Base-by-base conservation (phyloP, 2,329 filamentous ascomycete species). In the Apiospora koreana region DNA sequence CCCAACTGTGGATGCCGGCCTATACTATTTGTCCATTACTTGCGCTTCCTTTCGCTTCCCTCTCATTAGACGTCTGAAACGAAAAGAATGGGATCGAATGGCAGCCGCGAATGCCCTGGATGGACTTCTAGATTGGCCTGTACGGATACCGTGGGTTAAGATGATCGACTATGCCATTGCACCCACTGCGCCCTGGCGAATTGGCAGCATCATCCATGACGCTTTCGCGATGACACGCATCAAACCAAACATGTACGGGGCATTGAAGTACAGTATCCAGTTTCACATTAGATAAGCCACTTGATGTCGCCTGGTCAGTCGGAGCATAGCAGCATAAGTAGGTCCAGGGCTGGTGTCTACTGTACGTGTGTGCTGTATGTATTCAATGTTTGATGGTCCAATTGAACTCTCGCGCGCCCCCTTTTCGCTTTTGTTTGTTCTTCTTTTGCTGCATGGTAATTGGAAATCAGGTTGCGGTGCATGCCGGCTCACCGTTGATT, bases 81-180 rank as follows among this genome's bases (percentile, higher is more conserved):
- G 54, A 38, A 62, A 62, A 62, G 54, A 62, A 62, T 62, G 54
- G 54, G 54, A 62, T 62, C 54, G 54, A 62, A 62, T 62, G 31
- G 23, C 31, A 35, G 54, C 3, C 21, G 54, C 35, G 31, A 62
- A 62, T 7, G 54, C 28, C 54, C 54, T 58, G 21, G 54, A 38
- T 38, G 21, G 54, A n/a, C 16, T 31, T 58, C 50, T 58, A 25
- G 50, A 31, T 25, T 25, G 28, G 28, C 14, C 41, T 43, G 41
- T 43, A n/a, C n/a, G n/a, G n/a, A n/a, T n/a, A 25, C 28, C 31
- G 18, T 14, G 16, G 18, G 28, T 38, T 38, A n/a, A 38, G 54
- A 58, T 38, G 54, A 62, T 62, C 54, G 54, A 38, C 31, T 38
- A n/a, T 38, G 14, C 50, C 25, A 62, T 62, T 54, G 48, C 48